Conservation (phyloP, 164 flowering plant species). For the Stephania cephalantha region DNA sequence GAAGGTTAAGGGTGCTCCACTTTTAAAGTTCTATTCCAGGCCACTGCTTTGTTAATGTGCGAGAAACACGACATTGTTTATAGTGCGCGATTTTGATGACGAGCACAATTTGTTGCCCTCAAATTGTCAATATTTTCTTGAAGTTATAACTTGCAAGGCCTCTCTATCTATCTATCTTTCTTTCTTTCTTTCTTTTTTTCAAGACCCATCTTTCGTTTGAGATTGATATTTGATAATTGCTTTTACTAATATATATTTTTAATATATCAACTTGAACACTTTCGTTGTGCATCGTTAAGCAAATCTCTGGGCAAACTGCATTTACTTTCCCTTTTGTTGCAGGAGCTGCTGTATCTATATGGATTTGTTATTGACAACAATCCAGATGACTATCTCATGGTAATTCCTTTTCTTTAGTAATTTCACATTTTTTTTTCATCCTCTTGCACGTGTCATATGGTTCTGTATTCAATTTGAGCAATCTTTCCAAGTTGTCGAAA, state of each 20-base stretch:
- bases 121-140: not conserved
- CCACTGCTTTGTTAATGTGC: not conserved
- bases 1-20: not conserved
- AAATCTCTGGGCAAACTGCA: not conserved
- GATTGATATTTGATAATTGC: not conserved
- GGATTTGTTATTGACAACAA: constrained; percentile 86
- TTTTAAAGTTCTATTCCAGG: not conserved
- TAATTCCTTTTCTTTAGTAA: constrained; percentile 21
- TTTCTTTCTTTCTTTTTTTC: not conserved
- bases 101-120: not conserved
- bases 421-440: not conserved
- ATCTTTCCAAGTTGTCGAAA: not conserved
- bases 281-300: not conserved
- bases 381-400: constrained; percentile 99
- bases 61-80: not conserved
- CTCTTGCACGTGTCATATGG: not conserved
- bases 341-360: constrained; percentile 92
- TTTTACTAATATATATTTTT: not conserved
- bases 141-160: too few species aligned
- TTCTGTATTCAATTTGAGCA: not conserved
- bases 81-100: not conserved
- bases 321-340: constrained; percentile 27
- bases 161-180: not conserved
- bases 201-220: not conserved
- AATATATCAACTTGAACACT: not conserved